Evolutionary conservation across 257 asterid species (phyloP).

Genomic region (Lantana camara): DNA sequence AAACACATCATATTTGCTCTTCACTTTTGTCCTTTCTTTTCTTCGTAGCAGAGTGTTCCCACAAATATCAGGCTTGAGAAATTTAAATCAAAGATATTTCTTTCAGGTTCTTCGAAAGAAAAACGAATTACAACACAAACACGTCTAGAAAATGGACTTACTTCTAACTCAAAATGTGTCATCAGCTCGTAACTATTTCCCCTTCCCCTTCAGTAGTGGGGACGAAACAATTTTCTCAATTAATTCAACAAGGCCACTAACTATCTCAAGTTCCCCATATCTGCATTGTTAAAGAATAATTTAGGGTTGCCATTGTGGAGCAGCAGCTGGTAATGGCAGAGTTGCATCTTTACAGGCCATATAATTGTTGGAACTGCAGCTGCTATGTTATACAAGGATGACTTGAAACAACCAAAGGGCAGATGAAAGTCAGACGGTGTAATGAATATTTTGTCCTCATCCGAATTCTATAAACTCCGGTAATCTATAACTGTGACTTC

Average conservation of each 20-base stretch:
- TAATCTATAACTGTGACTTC: constrained; percentile 97
- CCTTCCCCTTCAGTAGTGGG: neutral
- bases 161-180: neutral
- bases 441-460: neutral
- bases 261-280: neutral
- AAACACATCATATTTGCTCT: neutral
- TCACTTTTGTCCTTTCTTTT: neutral
- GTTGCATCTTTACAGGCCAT: neutral
- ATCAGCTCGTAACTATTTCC: neutral
- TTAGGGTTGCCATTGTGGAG: neutral
- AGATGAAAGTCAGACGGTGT: neutral
- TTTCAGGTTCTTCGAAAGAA: neutral
- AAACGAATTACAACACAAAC: constrained; percentile 7
- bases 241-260: neutral
- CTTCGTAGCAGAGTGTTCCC: neutral
- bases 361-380: neutral
- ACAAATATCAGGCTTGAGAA: neutral
- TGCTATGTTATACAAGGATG: constrained; percentile 17
- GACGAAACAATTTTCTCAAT: neutral
- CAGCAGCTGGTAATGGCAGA: neutral
- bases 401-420: constrained; percentile 1
- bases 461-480: constrained; percentile 73
- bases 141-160: constrained; percentile 3
- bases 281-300: neutral
- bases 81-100: neutral